These are phyloP conservation scores for Cryptococcus sp. DNA, from an alignment of 1,284 basidiomycete species.

Conservation along the genomic window DNA sequence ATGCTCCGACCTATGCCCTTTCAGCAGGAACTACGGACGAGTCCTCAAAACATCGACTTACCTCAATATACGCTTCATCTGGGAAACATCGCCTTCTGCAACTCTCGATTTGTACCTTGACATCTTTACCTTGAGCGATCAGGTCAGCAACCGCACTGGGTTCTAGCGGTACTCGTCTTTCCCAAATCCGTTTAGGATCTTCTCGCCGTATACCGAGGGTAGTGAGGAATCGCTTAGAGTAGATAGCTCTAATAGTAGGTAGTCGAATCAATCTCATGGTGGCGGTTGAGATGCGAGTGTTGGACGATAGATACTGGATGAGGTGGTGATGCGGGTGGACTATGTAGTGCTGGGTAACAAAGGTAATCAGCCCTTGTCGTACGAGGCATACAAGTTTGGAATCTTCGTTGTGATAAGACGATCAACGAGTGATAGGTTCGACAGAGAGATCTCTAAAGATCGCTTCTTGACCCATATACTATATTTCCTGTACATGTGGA, in stretches of 20 bases:
- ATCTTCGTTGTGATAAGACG: too few relatives aligned
- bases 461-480: too few relatives aligned
- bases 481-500: too few relatives aligned
- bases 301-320: too few relatives aligned
- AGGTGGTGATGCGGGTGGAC: too few relatives aligned
- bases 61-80: constrained; percentile 61
- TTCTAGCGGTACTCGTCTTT: constrained; percentile 75
- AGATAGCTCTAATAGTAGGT: neutral
- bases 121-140: constrained; percentile 45
- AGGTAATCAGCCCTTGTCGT: too few relatives aligned
- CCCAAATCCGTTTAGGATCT: constrained; percentile 75
- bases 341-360: too few relatives aligned
- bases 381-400: too few relatives aligned
- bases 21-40: neutral
- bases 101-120: constrained; percentile 67
- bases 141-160: constrained; percentile 65
- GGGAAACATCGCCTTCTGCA: constrained; percentile 71
- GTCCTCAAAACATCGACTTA: constrained; percentile 39
- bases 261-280: too few relatives aligned
- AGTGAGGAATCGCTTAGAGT: constrained; percentile 10
- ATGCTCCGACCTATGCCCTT: constrained; percentile 64
- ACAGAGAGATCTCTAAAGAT: too few relatives aligned
- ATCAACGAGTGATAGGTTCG: too few relatives aligned
- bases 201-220: constrained; percentile 69
- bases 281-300: too few relatives aligned